These are phyloP conservation scores for Tripterygium wilfordii DNA, from an alignment of 177 flowering plant species.

Conservation along the genomic window DNA sequence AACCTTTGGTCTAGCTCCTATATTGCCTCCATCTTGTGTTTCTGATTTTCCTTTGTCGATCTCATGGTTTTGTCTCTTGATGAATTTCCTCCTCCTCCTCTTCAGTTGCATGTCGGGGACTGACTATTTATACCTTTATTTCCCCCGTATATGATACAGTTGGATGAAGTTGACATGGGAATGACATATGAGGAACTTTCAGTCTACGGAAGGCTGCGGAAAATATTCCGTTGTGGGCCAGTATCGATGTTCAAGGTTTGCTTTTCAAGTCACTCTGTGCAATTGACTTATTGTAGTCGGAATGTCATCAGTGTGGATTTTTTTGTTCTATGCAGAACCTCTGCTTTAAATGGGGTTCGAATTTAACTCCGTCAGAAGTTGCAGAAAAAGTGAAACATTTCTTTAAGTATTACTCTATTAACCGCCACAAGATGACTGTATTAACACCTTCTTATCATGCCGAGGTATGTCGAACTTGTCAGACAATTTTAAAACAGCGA, in stretches of 20 bases:
- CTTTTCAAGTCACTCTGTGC: no score
- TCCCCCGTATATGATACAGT: conserved; percentile 28
- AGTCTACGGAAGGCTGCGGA: conserved; percentile 82
- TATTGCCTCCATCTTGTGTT: no score
- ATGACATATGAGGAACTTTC: conserved; percentile 98
- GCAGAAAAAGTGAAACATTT: conserved; percentile 91
- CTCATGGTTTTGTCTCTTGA: no score
- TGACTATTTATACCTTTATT: no score
- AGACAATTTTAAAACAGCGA: not conserved
- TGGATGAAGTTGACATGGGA: conserved; percentile 99
- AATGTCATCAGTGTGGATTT: no score
- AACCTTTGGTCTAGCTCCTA: no score
- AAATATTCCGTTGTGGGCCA: conserved; percentile 91
- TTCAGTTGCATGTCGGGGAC: no score
- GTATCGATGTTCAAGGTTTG: conserved; percentile 96
- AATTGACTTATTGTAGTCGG: no score
- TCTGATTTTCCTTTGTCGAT: no score
- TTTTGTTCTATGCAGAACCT: no score
- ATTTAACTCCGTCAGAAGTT: conserved; percentile 62
- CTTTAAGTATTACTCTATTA: conserved; percentile 94
- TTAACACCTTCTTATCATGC: conserved; percentile 96
- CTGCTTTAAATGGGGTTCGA: conserved; percentile 79
- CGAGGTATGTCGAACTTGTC: conserved; percentile 46
- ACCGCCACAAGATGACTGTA: conserved; percentile 96
- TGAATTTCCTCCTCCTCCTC: no score